Base-by-base conservation (phyloP, 169 alveolate species). In the Plasmodium vinckei region DNA sequence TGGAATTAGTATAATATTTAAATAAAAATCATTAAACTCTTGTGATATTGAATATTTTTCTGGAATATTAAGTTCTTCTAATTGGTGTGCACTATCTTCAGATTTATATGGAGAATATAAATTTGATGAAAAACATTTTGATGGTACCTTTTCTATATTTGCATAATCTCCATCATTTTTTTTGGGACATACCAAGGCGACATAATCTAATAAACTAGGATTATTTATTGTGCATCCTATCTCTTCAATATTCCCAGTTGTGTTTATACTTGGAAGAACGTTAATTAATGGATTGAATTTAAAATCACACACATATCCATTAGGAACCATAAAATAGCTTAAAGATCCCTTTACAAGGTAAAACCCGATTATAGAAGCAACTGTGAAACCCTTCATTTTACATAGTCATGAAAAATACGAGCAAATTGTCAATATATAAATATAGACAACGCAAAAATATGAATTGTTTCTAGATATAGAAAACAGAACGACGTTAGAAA, bases 141-240 rank as follows among this genome's bases (percentile, higher is more conserved):
- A n/a, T 6, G 88, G 88, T 10, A 73, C 88, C 1, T 17, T 4
- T 61, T 73, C 73, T 9, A 73, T 44, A 17, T 73, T 19, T 5
- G 12, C 1, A 67, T 60, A 73, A 5, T 61, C 56, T n/a, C 49
- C 60, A 1, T 23, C 44, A 15, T 44, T 61, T 61, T 61, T 73
- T 19, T 73, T 73, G 6, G 88, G 88, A 46, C 88, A 73, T 9
- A 73, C 19, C 64, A 73, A 21, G 12, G 69, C 73, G 13, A 73
- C 12, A 19, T 42, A 23, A 17, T 73, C 88, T 21, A 17, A 12
- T 0, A 53, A 15, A 12, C 21, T 25, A 12, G 71, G 71, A 39
- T 73, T 73, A 27, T 73, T 54, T 27, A 54, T 39, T 3, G 46
- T 23, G 54, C 88, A 73, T 54, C 73, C 70, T 10, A 73, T 27